Evolutionary conservation across 805 yeast genomes (phyloP), one percentile per base, ranked within the genome.

Genomic region (Saccharomycopsis oosterbeekiorum): DNA sequence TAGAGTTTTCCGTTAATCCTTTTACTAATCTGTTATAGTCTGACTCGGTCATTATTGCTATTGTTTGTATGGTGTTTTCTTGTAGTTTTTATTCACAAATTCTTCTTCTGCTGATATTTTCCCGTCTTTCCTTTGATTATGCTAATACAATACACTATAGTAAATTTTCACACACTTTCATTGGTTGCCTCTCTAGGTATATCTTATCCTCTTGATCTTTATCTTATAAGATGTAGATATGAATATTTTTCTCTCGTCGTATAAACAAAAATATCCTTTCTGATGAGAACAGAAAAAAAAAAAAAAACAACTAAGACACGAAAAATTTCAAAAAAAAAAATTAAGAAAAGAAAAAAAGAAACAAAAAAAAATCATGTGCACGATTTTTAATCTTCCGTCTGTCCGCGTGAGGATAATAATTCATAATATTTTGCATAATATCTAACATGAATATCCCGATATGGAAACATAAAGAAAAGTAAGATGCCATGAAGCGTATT

Each of bases 11-110:
- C 1, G 73, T 66, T 47, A 87, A 75, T 29, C 77, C 68, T 62
- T 81, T 76, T n/a, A 86, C 92, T 47, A 84, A 73, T 58, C 77
- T 68, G 50, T 78, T 78, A 71, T 83, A 84, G 21, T 71, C 65
- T 53, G 71, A 64, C 54, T 62, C 43, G 19, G 62, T 60, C 62
- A 60, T 60, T 9, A n/a, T 56, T 6, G 14, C 26, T 15, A 24
- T 47, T 10, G 6, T 47, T 5, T 15, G 19, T 1, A 2, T 21
- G 8, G 21, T 8, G 8, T 8, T 21, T 47, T 47, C n/a, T 42
- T 19, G 24, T 2, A 42, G 24, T 1, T 12, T 21, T 26, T 21
- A 47, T 47, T 21, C 12, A 12, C 41, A 37, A 37, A 12, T 37
- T 37, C 15, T 37, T 37, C 15, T 37, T 2, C 41, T 14, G 12